Percentiles rank a stretch among this genome's conserved stretches.
These are phyloP conservation scores for Telfairia occidentalis DNA, from an alignment of 331 rosid genomes.

Conservation along the genomic window DNA sequence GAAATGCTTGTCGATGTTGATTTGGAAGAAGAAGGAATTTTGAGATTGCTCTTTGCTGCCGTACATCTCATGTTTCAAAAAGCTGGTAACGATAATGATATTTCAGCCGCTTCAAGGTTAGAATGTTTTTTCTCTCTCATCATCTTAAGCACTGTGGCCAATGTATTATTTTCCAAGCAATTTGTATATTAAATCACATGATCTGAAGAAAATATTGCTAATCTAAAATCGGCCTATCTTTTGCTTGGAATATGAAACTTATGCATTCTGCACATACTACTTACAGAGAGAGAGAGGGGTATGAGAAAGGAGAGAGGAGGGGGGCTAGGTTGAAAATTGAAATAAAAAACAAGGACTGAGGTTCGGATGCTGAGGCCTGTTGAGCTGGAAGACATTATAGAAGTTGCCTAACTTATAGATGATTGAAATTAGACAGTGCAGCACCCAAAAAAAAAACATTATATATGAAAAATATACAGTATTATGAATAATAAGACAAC, in stretches of 20 bases:
- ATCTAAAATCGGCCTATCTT: neutral
- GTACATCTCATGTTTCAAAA: conserved; percentile 66
- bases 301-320: neutral
- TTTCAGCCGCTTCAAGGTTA: conserved; percentile 94
- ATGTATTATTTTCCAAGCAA: neutral
- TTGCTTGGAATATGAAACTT: neutral
- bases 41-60: conserved; percentile 76
- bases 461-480: neutral
- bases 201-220: neutral
- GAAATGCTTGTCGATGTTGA: conserved; percentile 83
- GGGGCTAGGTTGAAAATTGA: neutral
- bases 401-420: neutral
- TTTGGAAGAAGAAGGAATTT: conserved; percentile 77
- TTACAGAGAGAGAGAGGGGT: neutral
- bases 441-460: neutral
- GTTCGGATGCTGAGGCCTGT: neutral
- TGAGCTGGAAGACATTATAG: neutral
- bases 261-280: neutral
- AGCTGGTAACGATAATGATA: conserved; percentile 67
- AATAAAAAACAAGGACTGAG: no score
- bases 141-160: neutral
- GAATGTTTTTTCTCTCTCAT: neutral
- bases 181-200: neutral
- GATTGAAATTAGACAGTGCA: neutral
- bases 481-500: neutral